A percentile compares a stretch with the other conserved stretches of the same genome.
These are phyloP conservation scores for Immersiella caudata DNA, from an alignment of 495 filamentous ascomycete species.

Conservation along the genomic window DNA sequence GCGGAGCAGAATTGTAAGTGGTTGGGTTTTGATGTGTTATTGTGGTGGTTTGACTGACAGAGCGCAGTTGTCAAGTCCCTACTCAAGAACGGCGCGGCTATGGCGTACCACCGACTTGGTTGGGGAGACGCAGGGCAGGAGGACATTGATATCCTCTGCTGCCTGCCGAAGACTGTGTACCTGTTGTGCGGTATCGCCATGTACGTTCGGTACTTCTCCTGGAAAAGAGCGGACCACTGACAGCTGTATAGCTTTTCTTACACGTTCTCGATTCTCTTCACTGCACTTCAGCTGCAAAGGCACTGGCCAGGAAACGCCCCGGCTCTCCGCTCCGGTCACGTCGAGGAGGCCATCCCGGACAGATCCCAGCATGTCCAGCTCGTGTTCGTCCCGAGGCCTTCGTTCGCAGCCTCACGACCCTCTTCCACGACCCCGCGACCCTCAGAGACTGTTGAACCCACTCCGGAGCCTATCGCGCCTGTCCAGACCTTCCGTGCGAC, in stretches of 20 bases:
- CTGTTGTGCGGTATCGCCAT: constrained; percentile 20
- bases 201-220: constrained; percentile 10
- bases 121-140: background rate
- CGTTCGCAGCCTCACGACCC: background rate
- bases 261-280: constrained; percentile 21
- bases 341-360: constrained; percentile 18
- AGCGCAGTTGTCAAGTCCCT: constrained; percentile 11
- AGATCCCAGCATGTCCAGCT: constrained; percentile 1
- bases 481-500: constrained; percentile 5
- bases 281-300: constrained; percentile 16
- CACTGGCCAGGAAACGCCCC: background rate
- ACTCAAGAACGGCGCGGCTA: constrained; percentile 11
- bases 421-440: background rate
- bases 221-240: background rate
- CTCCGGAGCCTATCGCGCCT: background rate
- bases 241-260: constrained; percentile 15
- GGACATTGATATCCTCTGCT: constrained; percentile 11
- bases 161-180: constrained; percentile 21
- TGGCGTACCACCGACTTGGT: background rate
- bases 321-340: constrained; percentile 1
- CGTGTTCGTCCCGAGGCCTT: background rate
- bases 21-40: background rate
- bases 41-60: background rate
- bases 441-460: background rate
- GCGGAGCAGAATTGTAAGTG: constrained; percentile 16